Evolutionary conservation across 768 basidiomycete species (phyloP), one percentile per base, ranked within the genome.

Genomic region (Cubamyces sp.): DNA sequence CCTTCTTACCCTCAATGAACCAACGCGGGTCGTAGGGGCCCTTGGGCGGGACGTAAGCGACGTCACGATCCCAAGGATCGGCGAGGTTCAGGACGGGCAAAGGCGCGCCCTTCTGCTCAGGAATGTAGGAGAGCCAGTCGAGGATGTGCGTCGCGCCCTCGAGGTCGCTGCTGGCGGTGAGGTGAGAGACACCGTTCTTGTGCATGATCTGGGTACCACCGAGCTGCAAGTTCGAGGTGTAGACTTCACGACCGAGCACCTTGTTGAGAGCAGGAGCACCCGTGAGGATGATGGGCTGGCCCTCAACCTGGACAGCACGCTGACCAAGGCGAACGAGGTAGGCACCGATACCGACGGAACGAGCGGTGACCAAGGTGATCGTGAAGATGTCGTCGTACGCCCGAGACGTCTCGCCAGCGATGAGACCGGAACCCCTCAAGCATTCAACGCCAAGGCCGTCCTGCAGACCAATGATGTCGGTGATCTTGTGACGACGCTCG

Each of bases 131-230:
- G 61, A 99, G 74, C 94, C 97, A 99, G 67, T 94, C 86, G 47
- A 98, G 79, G 67, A 98, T 98, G 61, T 95, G 91, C 25, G 89
- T 88, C 16, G 96, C 94, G 61, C 97, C 97, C 75, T 98, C 93
- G 37, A 99, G 79, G 73, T 99, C 97, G 73, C 94, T 98, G 69
- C 86, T 86, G 37, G 97, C 96, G 3, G 94, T 96, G 61, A 98
- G 79, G 74, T 99, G 97, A 5, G 96, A 97, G 57, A 98, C 92
- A 77, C 97, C 97, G 72, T 99, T 99, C 86, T 98, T 98, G 86
- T 94, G 92, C 97, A 99, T 98, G 81, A 99, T 98, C 72, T 99
- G 97, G n/a, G 97, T 98, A 57, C 97, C 97, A 65, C 97, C 97
- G 62, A 99, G 91, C 75, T 98, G 97, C 68, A 99, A 76, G 75